These are phyloP conservation scores for Lentinula sp. DNA, from an alignment of 768 basidiomycete species.

Conservation along the genomic window DNA sequence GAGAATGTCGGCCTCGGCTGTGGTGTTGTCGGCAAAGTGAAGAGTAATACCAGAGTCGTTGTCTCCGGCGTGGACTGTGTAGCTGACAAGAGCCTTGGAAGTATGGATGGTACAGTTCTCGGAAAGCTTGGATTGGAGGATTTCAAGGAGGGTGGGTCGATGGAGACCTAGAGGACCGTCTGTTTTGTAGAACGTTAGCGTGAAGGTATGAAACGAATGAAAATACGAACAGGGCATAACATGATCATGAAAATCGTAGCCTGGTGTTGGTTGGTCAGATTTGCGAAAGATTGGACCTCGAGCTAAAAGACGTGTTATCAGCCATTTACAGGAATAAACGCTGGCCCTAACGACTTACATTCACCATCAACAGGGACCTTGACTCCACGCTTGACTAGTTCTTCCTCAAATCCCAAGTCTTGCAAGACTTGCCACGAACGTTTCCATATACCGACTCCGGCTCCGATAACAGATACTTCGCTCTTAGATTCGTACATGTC, in stretches of 20 bases:
- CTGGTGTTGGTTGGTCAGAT: constrained; percentile 16
- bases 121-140: constrained; percentile 16
- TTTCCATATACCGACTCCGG: constrained; percentile 35
- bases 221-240: constrained; percentile 18
- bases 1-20: constrained; percentile 26
- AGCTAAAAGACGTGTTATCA: constrained; percentile 6
- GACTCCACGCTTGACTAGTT: constrained; percentile 15
- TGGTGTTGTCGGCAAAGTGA: constrained; percentile 19
- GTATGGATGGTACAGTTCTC: constrained; percentile 20
- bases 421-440: constrained; percentile 32
- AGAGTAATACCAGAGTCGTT: constrained; percentile 11
- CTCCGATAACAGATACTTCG: constrained; percentile 31
- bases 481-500: constrained; percentile 38
- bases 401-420: constrained; percentile 28
- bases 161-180: constrained; percentile 18
- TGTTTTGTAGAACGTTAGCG: neutral
- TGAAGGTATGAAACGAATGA: neutral
- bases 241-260: constrained; percentile 19
- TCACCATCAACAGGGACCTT: constrained; percentile 19
- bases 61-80: constrained; percentile 1
- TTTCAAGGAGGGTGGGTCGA: constrained; percentile 18
- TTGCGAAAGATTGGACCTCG: constrained; percentile 19
- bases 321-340: neutral
- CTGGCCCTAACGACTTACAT: constrained; percentile 6
- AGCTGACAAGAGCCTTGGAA: constrained; percentile 12